phyloP scores from a whole-genome alignment of 164 flowering plant species.

The Tinospora cordifolia region DNA sequence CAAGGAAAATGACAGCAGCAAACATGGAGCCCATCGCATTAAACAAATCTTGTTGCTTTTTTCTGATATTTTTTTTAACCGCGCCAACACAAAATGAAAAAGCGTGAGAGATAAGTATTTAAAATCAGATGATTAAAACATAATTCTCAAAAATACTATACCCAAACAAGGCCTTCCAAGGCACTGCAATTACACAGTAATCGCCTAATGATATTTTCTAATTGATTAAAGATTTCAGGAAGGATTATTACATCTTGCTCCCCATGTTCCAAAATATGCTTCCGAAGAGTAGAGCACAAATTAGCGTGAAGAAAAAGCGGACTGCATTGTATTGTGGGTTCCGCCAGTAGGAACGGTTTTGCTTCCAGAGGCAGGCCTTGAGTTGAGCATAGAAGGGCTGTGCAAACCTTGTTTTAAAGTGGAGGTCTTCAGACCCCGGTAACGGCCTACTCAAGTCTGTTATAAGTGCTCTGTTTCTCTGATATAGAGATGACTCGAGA shows the following conservation, averaged over 20 bases:
- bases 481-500: constrained; percentile 8
- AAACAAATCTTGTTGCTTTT: constrained; percentile 10
- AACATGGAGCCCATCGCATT: constrained; percentile 8
- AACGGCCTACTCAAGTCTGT: constrained; percentile 36
- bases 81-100: neutral
- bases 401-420: constrained; percentile 46
- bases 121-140: neutral
- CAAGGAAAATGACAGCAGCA: constrained; percentile 11
- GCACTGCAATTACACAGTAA: neutral
- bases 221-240: neutral
- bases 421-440: constrained; percentile 41
- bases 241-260: constrained; percentile 4
- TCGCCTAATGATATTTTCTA: too few relatives aligned
- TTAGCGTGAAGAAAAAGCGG: constrained; percentile 36
- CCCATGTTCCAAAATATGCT: constrained; percentile 42
- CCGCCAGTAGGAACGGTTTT: constrained; percentile 53
- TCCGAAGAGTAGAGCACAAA: constrained; percentile 40
- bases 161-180: too few relatives aligned
- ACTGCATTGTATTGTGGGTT: constrained; percentile 42
- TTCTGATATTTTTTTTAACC: neutral
- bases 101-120: neutral
- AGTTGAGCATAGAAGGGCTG: constrained; percentile 42
- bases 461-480: constrained; percentile 37
- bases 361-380: constrained; percentile 58
- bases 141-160: neutral